Conservation (phyloP, 1,284 basidiomycete species). For the Xerocomus nothofagi region DNA sequence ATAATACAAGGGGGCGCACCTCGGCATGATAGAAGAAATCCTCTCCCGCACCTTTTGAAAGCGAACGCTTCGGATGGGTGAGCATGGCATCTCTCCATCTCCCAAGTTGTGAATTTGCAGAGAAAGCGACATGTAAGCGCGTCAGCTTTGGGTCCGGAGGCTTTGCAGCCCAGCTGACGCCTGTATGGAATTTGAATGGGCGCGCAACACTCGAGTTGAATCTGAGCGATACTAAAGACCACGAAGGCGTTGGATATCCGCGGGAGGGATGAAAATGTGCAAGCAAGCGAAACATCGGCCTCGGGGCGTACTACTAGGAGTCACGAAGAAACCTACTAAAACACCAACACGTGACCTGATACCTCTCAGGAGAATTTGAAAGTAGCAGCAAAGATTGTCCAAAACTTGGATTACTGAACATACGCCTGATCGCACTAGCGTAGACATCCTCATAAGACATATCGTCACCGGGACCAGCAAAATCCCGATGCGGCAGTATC, state of each 20-base stretch:
- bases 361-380: too few species aligned
- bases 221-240: slow-evolving; percentile 13
- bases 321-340: background rate
- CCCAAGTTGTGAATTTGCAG: slow-evolving; percentile 63
- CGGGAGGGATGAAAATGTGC: slow-evolving; percentile 1
- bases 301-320: background rate
- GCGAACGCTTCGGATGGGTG: slow-evolving; percentile 44
- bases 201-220: slow-evolving; percentile 33
- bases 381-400: too few species aligned
- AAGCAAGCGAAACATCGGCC: slow-evolving; percentile 21
- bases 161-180: slow-evolving; percentile 79
- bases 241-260: background rate
- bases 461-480: too few species aligned
- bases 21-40: slow-evolving; percentile 80
- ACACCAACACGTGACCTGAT: slow-evolving; percentile 30
- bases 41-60: slow-evolving; percentile 60
- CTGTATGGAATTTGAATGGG: slow-evolving; percentile 70
- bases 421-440: too few species aligned
- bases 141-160: slow-evolving; percentile 46
- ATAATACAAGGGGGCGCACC: slow-evolving; percentile 43
- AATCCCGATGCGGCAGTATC: too few species aligned
- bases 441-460: too few species aligned
- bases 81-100: slow-evolving; percentile 70
- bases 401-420: too few species aligned
- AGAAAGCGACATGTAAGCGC: slow-evolving; percentile 54